A percentile compares a stretch with the other conserved stretches of the same genome.
Conservation (phyloP, 139 green algal species). For the Astrephomene gubernaculifera region DNA sequence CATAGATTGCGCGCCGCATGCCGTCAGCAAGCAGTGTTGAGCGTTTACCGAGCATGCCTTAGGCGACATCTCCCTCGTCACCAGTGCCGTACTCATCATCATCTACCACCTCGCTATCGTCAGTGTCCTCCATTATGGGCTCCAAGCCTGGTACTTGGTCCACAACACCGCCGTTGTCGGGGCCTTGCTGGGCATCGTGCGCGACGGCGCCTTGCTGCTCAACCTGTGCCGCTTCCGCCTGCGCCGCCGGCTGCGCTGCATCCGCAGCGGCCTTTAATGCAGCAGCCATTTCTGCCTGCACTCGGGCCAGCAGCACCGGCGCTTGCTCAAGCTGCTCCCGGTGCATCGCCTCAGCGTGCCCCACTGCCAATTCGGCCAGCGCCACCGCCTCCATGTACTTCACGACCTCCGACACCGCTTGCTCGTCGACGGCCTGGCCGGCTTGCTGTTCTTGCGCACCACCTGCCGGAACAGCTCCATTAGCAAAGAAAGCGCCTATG, state of each 20-base stretch:
- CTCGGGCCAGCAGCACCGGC: background rate
- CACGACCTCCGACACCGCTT: background rate
- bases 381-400: background rate
- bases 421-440: background rate
- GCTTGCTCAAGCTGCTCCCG: background rate
- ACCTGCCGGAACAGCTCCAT: background rate
- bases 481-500: background rate
- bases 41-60: too few species aligned
- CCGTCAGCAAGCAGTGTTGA: too few species aligned
- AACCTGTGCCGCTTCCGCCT: constrained; percentile 1
- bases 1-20: too few species aligned
- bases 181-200: too few species aligned
- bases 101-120: too few species aligned
- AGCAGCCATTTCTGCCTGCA: background rate
- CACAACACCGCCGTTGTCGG: too few species aligned
- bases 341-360: background rate
- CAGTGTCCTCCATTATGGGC: too few species aligned
- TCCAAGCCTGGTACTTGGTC: too few species aligned
- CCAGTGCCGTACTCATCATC: too few species aligned
- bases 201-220: too few species aligned
- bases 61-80: too few species aligned
- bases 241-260: background rate
- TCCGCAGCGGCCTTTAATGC: background rate
- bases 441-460: background rate
- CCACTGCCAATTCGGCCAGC: background rate